Conservation (phyloP, 257 asterid species). For the Fraxinus excelsior region DNA sequence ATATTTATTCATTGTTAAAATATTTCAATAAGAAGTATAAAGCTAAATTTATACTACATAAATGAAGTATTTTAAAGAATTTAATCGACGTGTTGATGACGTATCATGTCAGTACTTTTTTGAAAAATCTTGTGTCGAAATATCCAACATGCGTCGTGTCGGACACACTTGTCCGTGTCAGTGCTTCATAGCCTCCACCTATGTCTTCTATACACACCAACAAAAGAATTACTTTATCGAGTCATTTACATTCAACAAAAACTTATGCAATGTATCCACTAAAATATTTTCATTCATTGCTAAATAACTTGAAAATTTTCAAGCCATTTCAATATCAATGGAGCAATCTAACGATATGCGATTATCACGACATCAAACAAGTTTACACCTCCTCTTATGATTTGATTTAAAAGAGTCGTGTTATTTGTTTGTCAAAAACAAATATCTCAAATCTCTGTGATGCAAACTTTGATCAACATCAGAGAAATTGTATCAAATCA, state of each 20-base stretch:
- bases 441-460: no score
- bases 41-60: no score
- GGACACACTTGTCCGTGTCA: no score
- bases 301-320: neutral
- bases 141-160: no score
- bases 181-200: neutral
- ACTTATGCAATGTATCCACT: neutral
- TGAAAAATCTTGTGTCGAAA: no score
- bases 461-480: neutral
- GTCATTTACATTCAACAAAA: slow-evolving; percentile 2
- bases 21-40: no score
- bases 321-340: neutral
- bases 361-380: neutral
- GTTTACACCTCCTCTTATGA: neutral
- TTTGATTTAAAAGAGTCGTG: slow-evolving; percentile 15
- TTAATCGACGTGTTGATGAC: no score
- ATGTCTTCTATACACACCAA: slow-evolving; percentile 1
- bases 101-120: no score
- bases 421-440: neutral
- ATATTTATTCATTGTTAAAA: no score
- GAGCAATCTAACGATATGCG: slow-evolving; percentile 1
- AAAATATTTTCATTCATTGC: neutral
- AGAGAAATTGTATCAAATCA: neutral
- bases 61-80: no score
- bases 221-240: neutral